Evolutionary conservation across 2,329 filamentous ascomycete species (phyloP), one percentile per base, ranked within the genome.

Genomic region (Zymoseptoria passerinii): DNA sequence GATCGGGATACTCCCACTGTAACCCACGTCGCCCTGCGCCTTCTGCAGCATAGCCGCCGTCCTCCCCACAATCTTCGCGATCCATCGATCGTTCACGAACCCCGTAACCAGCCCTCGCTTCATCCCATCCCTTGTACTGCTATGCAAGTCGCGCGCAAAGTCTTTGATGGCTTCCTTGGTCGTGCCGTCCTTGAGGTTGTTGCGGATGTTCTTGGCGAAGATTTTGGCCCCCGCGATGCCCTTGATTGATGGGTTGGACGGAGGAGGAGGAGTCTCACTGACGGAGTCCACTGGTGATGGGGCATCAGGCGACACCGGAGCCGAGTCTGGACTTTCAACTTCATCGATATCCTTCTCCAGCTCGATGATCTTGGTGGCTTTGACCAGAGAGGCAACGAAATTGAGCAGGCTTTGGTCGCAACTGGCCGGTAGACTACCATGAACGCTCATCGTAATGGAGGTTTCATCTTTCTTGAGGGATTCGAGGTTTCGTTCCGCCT

Each of bases 281-380:
- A 28, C 50, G 8, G 56, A 50, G 20, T 16, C 13, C 35, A 52
- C 40, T 51, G 23, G 18, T n/a, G n/a, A 55, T 10, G 13, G 51
- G 58, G 51, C 4, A 16, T 8, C 28, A 20, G 29, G 52, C 51
- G 10, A 54, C 13, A 53, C 57, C n/a, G 53, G 51, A 27, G 20
- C 52, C 8, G 48, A 18, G 18, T 58, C 56, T n/a, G 56, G 29
- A 16, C 19, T n/a, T 58, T 13, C 64, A 60, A 54, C 66, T 58
- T 66, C 71, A 50, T 62, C 70, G 58, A 60, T 70, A 63, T 66
- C 70, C 58, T 77, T 80, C 63, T 81, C 79, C 27, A 78, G 70
- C 63, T 82, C 80, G 51, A 81, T 79, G 44, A 82, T 74, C 61
- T 82, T 82, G n/a, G 76, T 81, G 0, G 80, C 80, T 64, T 82